These are phyloP conservation scores for Heimioporus retisporus DNA, from an alignment of 1,284 basidiomycete species.

Conservation along the genomic window DNA sequence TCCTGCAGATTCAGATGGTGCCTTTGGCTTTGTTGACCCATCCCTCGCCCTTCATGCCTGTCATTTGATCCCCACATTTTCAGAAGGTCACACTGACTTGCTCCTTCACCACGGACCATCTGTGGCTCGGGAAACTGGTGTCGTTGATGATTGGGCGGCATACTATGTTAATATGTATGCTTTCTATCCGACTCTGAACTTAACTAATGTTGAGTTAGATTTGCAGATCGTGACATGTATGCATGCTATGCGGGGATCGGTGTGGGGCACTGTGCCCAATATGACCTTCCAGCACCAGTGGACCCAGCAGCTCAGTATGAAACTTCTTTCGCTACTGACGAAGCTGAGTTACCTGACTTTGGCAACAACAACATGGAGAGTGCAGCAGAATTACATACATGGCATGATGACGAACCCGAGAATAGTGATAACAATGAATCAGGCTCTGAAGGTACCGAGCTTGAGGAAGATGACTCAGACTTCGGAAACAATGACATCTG, in stretches of 20 bases:
- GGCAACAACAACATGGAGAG: no score
- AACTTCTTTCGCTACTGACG: no score
- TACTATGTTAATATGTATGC: background rate
- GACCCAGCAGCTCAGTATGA: no score
- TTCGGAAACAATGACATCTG: background rate
- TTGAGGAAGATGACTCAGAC: background rate
- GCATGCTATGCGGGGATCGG: conserved; percentile 4
- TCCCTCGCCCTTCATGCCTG: conserved; percentile 1
- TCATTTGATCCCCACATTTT: conserved; percentile 15
- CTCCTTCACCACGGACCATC: background rate
- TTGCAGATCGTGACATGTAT: conserved; percentile 13
- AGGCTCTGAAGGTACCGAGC: background rate
- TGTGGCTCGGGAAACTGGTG: background rate
- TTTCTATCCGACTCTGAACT: background rate
- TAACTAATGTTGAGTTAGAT: background rate
- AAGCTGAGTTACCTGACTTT: no score
- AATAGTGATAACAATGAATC: no score
- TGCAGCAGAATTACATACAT: no score
- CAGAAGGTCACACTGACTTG: background rate
- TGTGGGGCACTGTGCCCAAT: conserved; percentile 4
- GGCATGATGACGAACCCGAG: no score
- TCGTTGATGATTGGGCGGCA: background rate
- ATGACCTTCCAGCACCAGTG: background rate
- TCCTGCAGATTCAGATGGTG: conserved; percentile 4
- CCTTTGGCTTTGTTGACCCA: conserved; percentile 11